A percentile compares a stretch with the other conserved stretches of the same genome.
Conservation (phyloP, 176 grass and related monocot species). For the Cymbopogon citratus region DNA sequence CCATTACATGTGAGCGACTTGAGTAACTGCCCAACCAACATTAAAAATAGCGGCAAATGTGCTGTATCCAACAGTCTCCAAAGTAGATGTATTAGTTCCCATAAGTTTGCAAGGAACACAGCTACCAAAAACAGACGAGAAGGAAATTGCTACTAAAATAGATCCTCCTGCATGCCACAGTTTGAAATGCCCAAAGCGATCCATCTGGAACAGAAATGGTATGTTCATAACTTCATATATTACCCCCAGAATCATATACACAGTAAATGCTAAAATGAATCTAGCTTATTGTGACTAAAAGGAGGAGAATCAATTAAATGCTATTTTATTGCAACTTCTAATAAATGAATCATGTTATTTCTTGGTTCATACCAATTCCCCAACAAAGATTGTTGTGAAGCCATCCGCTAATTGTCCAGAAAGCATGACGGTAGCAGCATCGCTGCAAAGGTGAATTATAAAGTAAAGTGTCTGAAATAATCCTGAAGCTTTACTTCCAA, state of each 20-base stretch:
- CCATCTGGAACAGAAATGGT: constrained; percentile 59
- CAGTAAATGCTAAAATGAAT: neutral
- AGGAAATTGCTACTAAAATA: constrained; percentile 87
- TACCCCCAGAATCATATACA: constrained; percentile 1
- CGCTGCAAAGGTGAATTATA: constrained; percentile 44
- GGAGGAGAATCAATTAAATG: constrained; percentile 3
- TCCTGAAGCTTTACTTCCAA: constrained; percentile 8
- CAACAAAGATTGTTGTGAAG: constrained; percentile 86
- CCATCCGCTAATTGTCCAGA: constrained; percentile 95
- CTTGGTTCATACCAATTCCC: constrained; percentile 68
- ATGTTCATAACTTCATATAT: constrained; percentile 23
- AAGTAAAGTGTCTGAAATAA: constrained; percentile 23
- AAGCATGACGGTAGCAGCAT: constrained; percentile 98
- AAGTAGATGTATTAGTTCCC: constrained; percentile 44
- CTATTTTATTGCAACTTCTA: neutral
- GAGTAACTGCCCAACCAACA: constrained; percentile 95
- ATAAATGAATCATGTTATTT: neutral
- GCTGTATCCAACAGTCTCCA: constrained; percentile 95
- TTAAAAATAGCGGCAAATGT: constrained; percentile 94
- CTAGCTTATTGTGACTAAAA: neutral
- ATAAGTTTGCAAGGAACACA: constrained; percentile 84
- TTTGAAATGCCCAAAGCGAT: constrained; percentile 95
- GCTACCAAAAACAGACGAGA: constrained; percentile 92
- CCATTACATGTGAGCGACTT: constrained; percentile 96
- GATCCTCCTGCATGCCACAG: constrained; percentile 96